Evolutionary conservation across 148 eudicot genomes (phyloP).

Genomic region (Rhododendron kiyosumense): DNA sequence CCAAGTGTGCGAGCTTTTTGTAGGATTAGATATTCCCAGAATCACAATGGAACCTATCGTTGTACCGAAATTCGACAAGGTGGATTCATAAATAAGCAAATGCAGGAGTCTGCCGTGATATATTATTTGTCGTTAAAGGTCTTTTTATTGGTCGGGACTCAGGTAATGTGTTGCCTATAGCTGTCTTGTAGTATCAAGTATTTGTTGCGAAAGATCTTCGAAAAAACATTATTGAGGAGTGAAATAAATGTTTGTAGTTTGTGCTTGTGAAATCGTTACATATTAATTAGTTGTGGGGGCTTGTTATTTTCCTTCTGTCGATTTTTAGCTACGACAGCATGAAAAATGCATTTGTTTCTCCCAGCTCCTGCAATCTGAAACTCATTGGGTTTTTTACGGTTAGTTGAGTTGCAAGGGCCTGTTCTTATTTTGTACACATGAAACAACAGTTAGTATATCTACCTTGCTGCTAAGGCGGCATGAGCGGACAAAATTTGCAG

Average conservation of each 20-base stretch:
- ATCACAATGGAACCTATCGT: neutral
- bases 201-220: slow-evolving; percentile 4
- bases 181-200: neutral
- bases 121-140: neutral
- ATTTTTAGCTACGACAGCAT: neutral
- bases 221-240: neutral
- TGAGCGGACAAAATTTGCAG: no score
- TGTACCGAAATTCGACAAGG: neutral
- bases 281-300: neutral
- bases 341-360: neutral
- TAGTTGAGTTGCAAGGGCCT: no score
- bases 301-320: neutral
- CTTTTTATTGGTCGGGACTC: neutral
- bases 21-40: slow-evolving; percentile 39
- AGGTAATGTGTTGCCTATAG: neutral
- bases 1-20: slow-evolving; percentile 96
- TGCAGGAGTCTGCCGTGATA: neutral
- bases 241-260: neutral
- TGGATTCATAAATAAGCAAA: neutral
- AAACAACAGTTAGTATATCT: no score
- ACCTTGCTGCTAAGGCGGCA: no score
- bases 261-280: neutral
- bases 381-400: no score
- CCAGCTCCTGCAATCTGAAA: no score
- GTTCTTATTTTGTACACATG: no score